Percentiles rank a stretch among this genome's conserved stretches.
phyloP scores from a whole-genome alignment of 139 green algal species.

The Chlorokybus atmophyticus region DNA sequence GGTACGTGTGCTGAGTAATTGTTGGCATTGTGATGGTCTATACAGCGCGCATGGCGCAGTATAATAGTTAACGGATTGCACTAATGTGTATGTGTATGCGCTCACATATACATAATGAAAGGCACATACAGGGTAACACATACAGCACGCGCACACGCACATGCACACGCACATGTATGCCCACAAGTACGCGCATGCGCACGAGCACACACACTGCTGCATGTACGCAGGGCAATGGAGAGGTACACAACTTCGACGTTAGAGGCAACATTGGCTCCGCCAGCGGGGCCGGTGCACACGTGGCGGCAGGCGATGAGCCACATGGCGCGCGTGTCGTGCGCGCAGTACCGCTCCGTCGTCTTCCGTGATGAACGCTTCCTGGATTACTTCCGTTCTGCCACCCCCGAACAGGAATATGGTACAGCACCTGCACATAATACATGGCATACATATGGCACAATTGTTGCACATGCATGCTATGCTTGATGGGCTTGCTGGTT shows the following conservation, averaged over 20 bases:
- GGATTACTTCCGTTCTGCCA: conserved; percentile 72
- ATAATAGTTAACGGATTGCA: not conserved
- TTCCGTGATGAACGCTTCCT: conserved; percentile 74
- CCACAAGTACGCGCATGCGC: not conserved
- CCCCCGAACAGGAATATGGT: conserved; percentile 84
- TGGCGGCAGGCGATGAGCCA: conserved; percentile 70
- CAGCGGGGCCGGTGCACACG: conserved; percentile 21
- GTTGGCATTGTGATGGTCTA: too few species aligned
- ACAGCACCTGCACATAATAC: too few species aligned
- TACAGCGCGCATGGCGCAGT: conserved; percentile 2
- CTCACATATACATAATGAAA: not conserved
- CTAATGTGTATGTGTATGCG: not conserved
- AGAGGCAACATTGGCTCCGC: conserved; percentile 57
- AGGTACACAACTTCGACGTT: conserved; percentile 77
- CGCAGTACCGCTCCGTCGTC: conserved; percentile 48
- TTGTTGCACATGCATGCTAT: too few species aligned
- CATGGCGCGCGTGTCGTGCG: conserved; percentile 51
- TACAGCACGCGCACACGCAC: not conserved
- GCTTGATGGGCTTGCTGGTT: too few species aligned
- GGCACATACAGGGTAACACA: not conserved
- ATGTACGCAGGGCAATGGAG: conserved; percentile 34
- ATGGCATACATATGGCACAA: too few species aligned
- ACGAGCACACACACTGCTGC: not conserved
- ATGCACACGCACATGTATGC: not conserved
- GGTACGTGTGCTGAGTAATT: conserved; percentile 45